Conservation (phyloP, 2,329 filamentous ascomycete genomes). For the Fusarium cyanostomum region DNA sequence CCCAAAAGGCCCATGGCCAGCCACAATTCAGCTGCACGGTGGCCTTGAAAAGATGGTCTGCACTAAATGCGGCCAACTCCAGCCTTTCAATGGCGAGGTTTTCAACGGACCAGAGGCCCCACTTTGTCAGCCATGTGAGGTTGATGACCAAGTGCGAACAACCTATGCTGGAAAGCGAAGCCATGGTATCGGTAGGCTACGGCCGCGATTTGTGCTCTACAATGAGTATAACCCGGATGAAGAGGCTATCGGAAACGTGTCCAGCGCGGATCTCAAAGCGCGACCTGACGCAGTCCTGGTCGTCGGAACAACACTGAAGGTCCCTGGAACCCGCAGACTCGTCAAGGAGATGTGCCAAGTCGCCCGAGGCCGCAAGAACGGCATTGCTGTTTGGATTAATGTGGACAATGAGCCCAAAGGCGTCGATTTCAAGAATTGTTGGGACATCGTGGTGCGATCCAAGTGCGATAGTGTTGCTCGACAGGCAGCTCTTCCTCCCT, state of each 20-base stretch:
- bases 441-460: conserved; percentile 89
- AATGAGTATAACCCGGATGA: conserved; percentile 97
- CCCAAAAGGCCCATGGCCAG: conserved; percentile 88
- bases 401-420: conserved; percentile 84
- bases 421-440: conserved; percentile 88
- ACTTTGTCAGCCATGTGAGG: conserved; percentile 77
- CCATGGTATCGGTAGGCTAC: conserved; percentile 88
- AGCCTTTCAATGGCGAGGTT: conserved; percentile 77
- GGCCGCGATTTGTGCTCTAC: conserved; percentile 95
- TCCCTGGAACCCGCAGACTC: conserved; percentile 89
- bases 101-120: conserved; percentile 89
- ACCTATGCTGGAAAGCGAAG: conserved; percentile 84
- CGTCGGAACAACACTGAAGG: conserved; percentile 94
- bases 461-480: conserved; percentile 88
- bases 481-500: conserved; percentile 70
- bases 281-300: conserved; percentile 93
- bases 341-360: conserved; percentile 90
- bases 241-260: conserved; percentile 93
- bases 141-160: conserved; percentile 79
- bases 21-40: conserved; percentile 92
- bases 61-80: conserved; percentile 85
- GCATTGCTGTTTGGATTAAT: conserved; percentile 95
- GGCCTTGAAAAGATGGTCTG: conserved; percentile 97
- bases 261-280: conserved; percentile 83
- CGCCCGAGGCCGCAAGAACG: conserved; percentile 82